A percentile compares a stretch with the other conserved stretches of the same genome.
Conservation (phyloP, 2,329 filamentous ascomycete species). For the Neocucurbitaria cava region DNA sequence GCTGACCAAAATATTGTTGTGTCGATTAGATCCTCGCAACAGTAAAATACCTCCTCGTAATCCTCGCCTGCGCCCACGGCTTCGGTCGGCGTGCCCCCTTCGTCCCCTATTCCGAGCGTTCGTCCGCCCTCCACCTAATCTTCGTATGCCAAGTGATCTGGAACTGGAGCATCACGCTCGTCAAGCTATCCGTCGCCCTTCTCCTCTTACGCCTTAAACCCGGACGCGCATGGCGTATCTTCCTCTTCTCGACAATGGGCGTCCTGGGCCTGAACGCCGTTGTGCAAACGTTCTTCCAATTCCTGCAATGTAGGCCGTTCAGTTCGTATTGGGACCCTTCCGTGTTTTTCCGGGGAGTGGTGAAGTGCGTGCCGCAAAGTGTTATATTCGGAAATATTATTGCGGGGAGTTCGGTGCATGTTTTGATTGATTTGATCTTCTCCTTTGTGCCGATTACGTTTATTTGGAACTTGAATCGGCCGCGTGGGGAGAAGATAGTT, state of each 20-base stretch:
- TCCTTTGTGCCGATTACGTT: slow-evolving; percentile 30
- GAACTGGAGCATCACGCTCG: slow-evolving; percentile 35
- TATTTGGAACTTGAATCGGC: slow-evolving; percentile 27
- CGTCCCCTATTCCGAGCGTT: slow-evolving; percentile 21
- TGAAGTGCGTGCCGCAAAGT: slow-evolving; percentile 17
- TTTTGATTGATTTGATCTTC: slow-evolving; percentile 28
- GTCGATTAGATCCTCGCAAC: slow-evolving; percentile 24
- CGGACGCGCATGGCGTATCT: slow-evolving; percentile 24
- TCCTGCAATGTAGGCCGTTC: slow-evolving; percentile 36
- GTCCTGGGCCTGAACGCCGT: slow-evolving; percentile 22
- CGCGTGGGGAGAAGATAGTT: slow-evolving; percentile 31
- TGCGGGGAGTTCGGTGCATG: slow-evolving; percentile 23
- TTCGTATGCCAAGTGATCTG: slow-evolving; percentile 36
- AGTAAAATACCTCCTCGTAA: slow-evolving; percentile 25
- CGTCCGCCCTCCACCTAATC: slow-evolving; percentile 24
- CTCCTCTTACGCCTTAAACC: slow-evolving; percentile 33
- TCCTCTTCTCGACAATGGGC: slow-evolving; percentile 24
- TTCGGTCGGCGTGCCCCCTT: slow-evolving; percentile 31
- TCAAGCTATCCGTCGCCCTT: slow-evolving; percentile 31
- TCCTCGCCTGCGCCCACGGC: slow-evolving; percentile 24
- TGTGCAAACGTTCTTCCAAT: slow-evolving; percentile 30
- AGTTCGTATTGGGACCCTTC: slow-evolving; percentile 34
- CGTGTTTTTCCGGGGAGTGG: slow-evolving; percentile 8
- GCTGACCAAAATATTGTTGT: not conserved
- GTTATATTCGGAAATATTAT: slow-evolving; percentile 35